These are phyloP conservation scores for Alternaria panax DNA, from an alignment of 2,329 filamentous ascomycete genomes.

Conservation along the genomic window DNA sequence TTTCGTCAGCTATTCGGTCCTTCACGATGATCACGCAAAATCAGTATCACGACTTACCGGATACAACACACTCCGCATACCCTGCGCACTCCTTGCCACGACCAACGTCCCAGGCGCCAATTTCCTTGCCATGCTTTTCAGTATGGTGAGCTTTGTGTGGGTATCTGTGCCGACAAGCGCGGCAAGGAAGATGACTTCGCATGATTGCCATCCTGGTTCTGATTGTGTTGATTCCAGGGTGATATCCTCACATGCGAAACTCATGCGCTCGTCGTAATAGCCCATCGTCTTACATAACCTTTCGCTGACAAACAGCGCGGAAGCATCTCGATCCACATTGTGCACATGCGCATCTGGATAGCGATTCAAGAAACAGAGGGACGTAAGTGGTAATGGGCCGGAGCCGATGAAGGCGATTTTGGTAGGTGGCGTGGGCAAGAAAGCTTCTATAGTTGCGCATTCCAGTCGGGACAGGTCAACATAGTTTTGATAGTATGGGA, in stretches of 20 bases:
- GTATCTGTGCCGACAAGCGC: slow-evolving; percentile 58
- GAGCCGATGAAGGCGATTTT: slow-evolving; percentile 60
- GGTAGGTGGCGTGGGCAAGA: slow-evolving; percentile 34
- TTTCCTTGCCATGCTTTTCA: slow-evolving; percentile 47
- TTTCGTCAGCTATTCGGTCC: background rate
- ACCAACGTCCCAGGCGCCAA: slow-evolving; percentile 56
- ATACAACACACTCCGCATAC: slow-evolving; percentile 57
- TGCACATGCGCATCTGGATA: slow-evolving; percentile 45
- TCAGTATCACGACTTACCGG: slow-evolving; percentile 46
- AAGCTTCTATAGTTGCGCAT: slow-evolving; percentile 52
- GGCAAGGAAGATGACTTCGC: slow-evolving; percentile 60
- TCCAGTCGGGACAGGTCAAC: slow-evolving; percentile 58
- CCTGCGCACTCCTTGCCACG: slow-evolving; percentile 57
- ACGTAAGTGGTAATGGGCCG: slow-evolving; percentile 59
- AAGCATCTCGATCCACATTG: slow-evolving; percentile 54
- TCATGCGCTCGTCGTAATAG: slow-evolving; percentile 48
- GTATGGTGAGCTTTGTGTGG: slow-evolving; percentile 53
- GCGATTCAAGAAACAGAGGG: slow-evolving; percentile 53
- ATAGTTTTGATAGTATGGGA: slow-evolving; percentile 62
- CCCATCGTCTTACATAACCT: slow-evolving; percentile 47
- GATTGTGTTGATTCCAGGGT: background rate
- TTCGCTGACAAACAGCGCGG: slow-evolving; percentile 46
- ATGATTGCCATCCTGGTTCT: slow-evolving; percentile 38
- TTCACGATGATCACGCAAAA: background rate
- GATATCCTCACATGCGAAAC: slow-evolving; percentile 51